Percentiles rank a stretch among this genome's conserved stretches.
Evolutionary conservation across 1,284 basidiomycete genomes (phyloP).

Genomic region (Mycosarcoma maydis): DNA sequence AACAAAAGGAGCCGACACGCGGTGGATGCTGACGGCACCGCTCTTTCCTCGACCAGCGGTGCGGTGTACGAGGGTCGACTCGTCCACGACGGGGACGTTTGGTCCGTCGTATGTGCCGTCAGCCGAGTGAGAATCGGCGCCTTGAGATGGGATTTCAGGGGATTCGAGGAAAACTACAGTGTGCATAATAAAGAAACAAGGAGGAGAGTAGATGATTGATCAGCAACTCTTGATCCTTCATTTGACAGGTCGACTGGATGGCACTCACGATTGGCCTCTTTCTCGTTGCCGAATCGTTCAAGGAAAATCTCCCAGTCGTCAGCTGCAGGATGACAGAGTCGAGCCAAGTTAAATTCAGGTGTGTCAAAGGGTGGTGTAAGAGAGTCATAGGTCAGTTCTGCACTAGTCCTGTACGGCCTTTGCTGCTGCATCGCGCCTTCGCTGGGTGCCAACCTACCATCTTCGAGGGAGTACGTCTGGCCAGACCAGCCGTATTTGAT

Average conservation of each 20-base stretch:
- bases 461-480: slow-evolving; percentile 61
- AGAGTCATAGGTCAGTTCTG: background rate
- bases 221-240: too few species aligned
- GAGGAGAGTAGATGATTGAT: too few species aligned
- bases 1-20: slow-evolving; percentile 55
- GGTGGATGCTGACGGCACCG: slow-evolving; percentile 63
- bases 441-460: slow-evolving; percentile 37
- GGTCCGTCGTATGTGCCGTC: slow-evolving; percentile 44
- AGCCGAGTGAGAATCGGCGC: slow-evolving; percentile 27
- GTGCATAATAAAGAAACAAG: background rate
- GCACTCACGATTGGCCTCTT: slow-evolving; percentile 62
- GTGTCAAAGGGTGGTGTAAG: background rate
- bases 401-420: background rate
- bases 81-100: slow-evolving; percentile 63
- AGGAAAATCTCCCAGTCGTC: slow-evolving; percentile 66
- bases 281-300: slow-evolving; percentile 55
- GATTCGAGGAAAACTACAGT: slow-evolving; percentile 60
- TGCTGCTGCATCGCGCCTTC: too few species aligned
- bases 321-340: slow-evolving; percentile 11
- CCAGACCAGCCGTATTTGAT: slow-evolving; percentile 61
- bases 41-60: slow-evolving; percentile 64
- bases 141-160: slow-evolving; percentile 56
- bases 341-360: too few species aligned
- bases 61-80: slow-evolving; percentile 63
- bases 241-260: background rate